Percentiles rank a stretch among this genome's conserved stretches.
These are phyloP conservation scores for Chlamydomonas sp. DNA, from an alignment of 139 green algal genomes.

Conservation along the genomic window DNA sequence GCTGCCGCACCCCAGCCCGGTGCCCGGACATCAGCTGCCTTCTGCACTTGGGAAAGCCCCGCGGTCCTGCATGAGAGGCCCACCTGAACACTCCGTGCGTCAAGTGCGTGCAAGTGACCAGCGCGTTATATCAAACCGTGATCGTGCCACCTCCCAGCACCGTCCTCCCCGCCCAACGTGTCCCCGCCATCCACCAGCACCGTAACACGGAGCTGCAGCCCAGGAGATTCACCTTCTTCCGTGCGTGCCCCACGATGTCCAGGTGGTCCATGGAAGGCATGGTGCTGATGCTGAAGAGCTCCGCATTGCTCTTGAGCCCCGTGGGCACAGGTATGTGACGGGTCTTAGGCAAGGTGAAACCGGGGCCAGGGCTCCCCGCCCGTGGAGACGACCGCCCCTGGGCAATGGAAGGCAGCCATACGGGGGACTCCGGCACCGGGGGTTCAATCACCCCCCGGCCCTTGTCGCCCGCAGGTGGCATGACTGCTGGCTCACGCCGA, in stretches of 20 bases:
- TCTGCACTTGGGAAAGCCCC: too few relatives aligned
- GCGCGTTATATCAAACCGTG: too few relatives aligned
- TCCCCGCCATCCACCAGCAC: neutral
- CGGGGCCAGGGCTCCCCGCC: neutral
- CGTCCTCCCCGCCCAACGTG: neutral
- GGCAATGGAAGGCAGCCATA: slow-evolving; percentile 49
- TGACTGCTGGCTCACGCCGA: too few relatives aligned
- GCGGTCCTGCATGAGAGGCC: neutral
- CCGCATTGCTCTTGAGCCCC: slow-evolving; percentile 31
- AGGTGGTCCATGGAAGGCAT: slow-evolving; percentile 44
- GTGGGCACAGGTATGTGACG: slow-evolving; percentile 36
- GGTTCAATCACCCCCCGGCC: slow-evolving; percentile 38
- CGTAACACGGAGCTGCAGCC: neutral
- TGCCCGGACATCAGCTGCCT: too few relatives aligned
- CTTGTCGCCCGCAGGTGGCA: neutral
- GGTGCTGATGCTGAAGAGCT: slow-evolving; percentile 51
- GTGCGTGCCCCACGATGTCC: slow-evolving; percentile 23
- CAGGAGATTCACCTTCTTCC: slow-evolving; percentile 23
- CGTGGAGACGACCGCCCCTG: neutral
- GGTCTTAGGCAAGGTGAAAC: slow-evolving; percentile 46
- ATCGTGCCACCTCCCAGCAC: neutral
- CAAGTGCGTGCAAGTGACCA: neutral
- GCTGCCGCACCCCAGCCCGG: too few relatives aligned
- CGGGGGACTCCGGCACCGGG: slow-evolving; percentile 42
- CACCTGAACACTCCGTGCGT: too few relatives aligned